Conservation (phyloP, 768 basidiomycete genomes). For the Hygrophoropsis aurantiaca region DNA sequence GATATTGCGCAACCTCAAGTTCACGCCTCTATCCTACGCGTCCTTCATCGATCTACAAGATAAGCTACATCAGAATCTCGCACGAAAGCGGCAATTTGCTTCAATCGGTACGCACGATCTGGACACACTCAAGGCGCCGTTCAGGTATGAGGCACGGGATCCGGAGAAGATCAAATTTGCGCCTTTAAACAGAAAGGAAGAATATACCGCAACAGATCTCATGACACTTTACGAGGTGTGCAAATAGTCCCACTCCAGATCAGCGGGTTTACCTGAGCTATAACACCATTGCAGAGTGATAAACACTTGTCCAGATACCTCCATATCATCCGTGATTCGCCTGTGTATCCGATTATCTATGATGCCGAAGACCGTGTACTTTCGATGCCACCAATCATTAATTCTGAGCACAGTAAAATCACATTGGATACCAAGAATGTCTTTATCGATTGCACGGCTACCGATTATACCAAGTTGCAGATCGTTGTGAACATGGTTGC, state of each 20-base stretch:
- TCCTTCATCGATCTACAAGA: conserved; percentile 99
- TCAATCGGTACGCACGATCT: conserved; percentile 98
- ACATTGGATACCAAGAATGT: conserved; percentile 89
- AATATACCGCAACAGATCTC: conserved; percentile 84
- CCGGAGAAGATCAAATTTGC: conserved; percentile 91
- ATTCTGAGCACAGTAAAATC: conserved; percentile 97
- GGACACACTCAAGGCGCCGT: conserved; percentile 83
- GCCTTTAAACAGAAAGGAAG: conserved; percentile 78
- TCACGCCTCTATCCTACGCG: conserved; percentile 86
- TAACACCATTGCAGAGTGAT: conserved; percentile 68
- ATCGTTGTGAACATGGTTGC: conserved; percentile 94
- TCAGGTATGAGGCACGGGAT: conserved; percentile 79
- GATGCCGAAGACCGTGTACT: conserved; percentile 84
- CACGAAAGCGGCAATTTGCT: conserved; percentile 85
- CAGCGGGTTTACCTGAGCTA: not conserved
- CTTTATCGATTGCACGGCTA: conserved; percentile 96
- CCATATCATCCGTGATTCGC: conserved; percentile 90
- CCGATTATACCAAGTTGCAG: conserved; percentile 93
- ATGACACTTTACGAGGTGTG: conserved; percentile 91
- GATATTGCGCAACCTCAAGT: conserved; percentile 84
- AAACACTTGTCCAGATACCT: conserved; percentile 89
- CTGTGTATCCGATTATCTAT: conserved; percentile 98
- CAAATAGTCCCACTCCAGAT: not conserved
- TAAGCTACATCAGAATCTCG: conserved; percentile 96
- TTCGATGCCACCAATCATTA: conserved; percentile 98